Evolutionary conservation across 75 land plant genomes (phyloP).

Genomic region (Selaginella tamariscina): DNA sequence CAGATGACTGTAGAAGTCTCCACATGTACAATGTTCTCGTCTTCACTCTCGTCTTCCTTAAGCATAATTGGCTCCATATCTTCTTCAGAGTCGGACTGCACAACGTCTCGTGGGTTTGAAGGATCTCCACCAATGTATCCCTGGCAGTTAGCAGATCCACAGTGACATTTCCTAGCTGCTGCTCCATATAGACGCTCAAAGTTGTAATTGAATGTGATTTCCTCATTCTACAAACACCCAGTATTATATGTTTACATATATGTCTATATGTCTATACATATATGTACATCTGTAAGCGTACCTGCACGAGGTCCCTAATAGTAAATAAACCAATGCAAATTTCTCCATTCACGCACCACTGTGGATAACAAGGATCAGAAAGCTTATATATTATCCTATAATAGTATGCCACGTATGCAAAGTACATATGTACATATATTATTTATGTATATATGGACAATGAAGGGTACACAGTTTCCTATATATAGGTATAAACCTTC

Average conservation of each 20-base stretch:
- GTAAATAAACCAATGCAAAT: constrained; percentile 91
- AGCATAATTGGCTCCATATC: constrained; percentile 65
- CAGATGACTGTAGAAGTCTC: constrained; percentile 5
- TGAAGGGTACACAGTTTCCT: neutral
- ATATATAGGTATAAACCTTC: constrained; percentile 33
- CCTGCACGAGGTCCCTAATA: constrained; percentile 70
- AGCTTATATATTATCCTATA: neutral
- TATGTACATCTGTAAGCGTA: no score
- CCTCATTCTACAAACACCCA: constrained; percentile 62
- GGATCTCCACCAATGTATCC: constrained; percentile 92
- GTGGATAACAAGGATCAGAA: constrained; percentile 11
- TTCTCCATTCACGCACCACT: constrained; percentile 99
- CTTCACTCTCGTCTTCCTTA: constrained; percentile 31
- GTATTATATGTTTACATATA: no score
- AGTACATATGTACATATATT: neutral
- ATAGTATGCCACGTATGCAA: neutral
- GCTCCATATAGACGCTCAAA: constrained; percentile 81
- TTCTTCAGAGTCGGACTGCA: constrained; percentile 60
- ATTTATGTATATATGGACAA: neutral
- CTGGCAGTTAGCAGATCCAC: constrained; percentile 68
- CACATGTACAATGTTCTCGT: neutral
- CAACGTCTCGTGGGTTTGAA: constrained; percentile 32
- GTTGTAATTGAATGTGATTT: constrained; percentile 90
- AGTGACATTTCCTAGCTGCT: constrained; percentile 83
- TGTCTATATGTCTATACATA: no score